Evolutionary conservation across 495 filamentous ascomycete genomes (phyloP).

Genomic region (Chlorociboria aeruginascens): DNA sequence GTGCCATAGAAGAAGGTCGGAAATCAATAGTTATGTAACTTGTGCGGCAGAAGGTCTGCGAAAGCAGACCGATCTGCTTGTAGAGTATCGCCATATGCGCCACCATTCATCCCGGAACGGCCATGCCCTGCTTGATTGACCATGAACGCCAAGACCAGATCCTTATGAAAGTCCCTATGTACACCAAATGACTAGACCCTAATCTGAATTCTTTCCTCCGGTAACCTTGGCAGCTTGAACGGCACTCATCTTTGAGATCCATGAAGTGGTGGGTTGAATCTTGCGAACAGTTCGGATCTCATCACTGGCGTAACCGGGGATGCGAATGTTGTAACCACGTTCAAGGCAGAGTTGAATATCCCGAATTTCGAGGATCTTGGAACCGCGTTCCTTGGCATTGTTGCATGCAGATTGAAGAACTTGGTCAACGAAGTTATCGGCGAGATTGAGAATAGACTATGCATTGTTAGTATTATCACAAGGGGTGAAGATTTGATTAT

Average conservation of each 20-base stretch:
- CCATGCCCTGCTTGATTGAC: not conserved
- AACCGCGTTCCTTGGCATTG: constrained; percentile 84
- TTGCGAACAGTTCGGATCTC: constrained; percentile 90
- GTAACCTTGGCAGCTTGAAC: constrained; percentile 82
- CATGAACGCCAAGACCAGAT: not conserved
- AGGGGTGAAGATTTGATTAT: not conserved
- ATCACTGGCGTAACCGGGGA: constrained; percentile 87
- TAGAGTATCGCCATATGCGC: too few relatives aligned
- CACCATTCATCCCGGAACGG: too few relatives aligned
- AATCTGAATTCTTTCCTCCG: constrained; percentile 40
- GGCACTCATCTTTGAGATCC: constrained; percentile 93
- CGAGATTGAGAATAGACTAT: constrained; percentile 76
- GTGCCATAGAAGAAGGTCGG: too few relatives aligned
- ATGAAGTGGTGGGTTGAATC: constrained; percentile 70
- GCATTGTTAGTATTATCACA: constrained; percentile 10
- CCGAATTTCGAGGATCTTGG: constrained; percentile 76
- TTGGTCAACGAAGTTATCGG: constrained; percentile 89
- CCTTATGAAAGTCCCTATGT: not conserved
- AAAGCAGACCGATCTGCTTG: too few relatives aligned
- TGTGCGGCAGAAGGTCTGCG: too few relatives aligned
- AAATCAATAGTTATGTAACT: too few relatives aligned
- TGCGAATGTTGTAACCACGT: constrained; percentile 95
- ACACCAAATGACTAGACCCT: constrained; percentile 1
- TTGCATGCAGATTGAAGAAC: constrained; percentile 78
- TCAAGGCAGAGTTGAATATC: constrained; percentile 93